Conservation (phyloP, 768 basidiomycete genomes). For the Aureoboletus auriporus region DNA sequence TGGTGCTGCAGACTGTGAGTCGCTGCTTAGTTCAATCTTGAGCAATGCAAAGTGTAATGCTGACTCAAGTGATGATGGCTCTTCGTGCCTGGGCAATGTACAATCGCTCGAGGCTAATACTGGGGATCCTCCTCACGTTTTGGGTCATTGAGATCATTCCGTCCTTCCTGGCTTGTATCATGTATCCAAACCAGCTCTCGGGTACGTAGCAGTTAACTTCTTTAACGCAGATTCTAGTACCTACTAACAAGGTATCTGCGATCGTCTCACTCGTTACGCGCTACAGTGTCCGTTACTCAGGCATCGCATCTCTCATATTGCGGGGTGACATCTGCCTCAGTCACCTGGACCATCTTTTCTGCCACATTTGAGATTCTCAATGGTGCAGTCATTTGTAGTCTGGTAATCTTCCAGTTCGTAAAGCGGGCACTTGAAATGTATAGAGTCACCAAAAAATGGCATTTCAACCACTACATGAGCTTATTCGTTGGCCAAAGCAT, state of each 20-base stretch:
- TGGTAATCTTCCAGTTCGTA: constrained; percentile 4
- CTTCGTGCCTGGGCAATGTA: constrained; percentile 11
- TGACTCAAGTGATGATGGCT: constrained; percentile 6
- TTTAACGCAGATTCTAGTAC: too few relatives aligned
- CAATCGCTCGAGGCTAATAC: constrained; percentile 4
- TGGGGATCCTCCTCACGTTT: not conserved
- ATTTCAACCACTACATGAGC: constrained; percentile 8
- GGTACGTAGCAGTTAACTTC: not conserved
- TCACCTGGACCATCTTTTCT: constrained; percentile 1
- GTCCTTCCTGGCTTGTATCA: not conserved
- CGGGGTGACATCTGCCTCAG: not conserved
- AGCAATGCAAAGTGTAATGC: not conserved
- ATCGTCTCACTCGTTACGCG: not conserved
- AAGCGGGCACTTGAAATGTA: constrained; percentile 3
- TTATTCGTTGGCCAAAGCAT: constrained; percentile 5
- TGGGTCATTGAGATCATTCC: not conserved
- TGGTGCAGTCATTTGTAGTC: constrained; percentile 1
- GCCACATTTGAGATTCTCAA: not conserved
- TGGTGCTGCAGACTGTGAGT: constrained; percentile 3
- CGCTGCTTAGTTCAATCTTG: too few relatives aligned
- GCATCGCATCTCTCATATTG: constrained; percentile 1
- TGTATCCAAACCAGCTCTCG: not conserved
- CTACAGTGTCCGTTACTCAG: not conserved
- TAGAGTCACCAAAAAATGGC: not conserved
- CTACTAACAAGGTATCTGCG: not conserved